phyloP scores from a whole-genome alignment of 2,329 filamentous ascomycete genomes.

The Aspergillus quadricinctus region DNA sequence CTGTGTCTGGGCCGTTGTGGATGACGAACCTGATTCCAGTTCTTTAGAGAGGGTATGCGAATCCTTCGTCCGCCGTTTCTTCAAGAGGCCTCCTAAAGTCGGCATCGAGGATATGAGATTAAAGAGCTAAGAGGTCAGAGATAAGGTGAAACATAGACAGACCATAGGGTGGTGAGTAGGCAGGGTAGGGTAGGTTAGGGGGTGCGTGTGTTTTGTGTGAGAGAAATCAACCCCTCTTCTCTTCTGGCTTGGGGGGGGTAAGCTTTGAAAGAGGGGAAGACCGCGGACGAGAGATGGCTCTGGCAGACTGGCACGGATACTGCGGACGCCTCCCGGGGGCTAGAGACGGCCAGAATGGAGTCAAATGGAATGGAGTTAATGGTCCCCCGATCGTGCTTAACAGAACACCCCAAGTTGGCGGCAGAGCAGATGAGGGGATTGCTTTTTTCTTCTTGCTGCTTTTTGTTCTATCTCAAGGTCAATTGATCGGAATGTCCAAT shows the following conservation, averaged over 20 bases:
- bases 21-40: constrained; percentile 63
- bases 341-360: neutral
- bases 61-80: constrained; percentile 98
- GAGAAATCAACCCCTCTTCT: constrained; percentile 5
- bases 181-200: constrained; percentile 15
- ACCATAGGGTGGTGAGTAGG: constrained; percentile 25
- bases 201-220: constrained; percentile 1
- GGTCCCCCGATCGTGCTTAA: constrained; percentile 5
- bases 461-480: neutral
- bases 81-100: constrained; percentile 82
- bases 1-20: constrained; percentile 58
- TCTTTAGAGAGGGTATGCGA: constrained; percentile 55
- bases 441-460: neutral
- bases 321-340: constrained; percentile 6
- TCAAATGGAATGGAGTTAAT: neutral
- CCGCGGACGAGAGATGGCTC: constrained; percentile 2
- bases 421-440: neutral
- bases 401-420: neutral
- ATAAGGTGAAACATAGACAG: constrained; percentile 11
- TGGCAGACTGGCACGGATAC: constrained; percentile 15
- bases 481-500: neutral
- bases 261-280: constrained; percentile 2
- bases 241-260: neutral
- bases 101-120: constrained; percentile 61
- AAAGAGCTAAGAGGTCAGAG: constrained; percentile 14